A percentile compares a stretch with the other conserved stretches of the same genome.
These are phyloP conservation scores for Exophiala phaeomuriformis DNA, from an alignment of 2,329 filamentous ascomycete species.

Conservation along the genomic window DNA sequence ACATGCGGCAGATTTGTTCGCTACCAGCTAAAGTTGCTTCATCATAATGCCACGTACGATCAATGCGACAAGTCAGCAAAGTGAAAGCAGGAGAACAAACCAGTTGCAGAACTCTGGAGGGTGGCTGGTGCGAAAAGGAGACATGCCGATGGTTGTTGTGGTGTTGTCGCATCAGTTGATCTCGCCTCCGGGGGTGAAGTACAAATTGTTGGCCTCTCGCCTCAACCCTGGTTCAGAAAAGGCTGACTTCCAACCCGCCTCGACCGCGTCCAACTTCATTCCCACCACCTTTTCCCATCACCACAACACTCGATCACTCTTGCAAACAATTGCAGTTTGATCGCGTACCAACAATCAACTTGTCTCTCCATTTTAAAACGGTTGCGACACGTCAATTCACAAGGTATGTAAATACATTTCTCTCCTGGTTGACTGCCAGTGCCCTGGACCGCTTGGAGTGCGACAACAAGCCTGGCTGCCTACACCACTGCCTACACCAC, in stretches of 20 bases:
- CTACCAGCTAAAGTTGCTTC: background rate
- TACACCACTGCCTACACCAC: constrained; percentile 16
- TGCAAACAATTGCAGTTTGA: constrained; percentile 5
- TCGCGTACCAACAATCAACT: constrained; percentile 21
- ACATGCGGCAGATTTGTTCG: background rate
- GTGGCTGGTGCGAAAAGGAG: background rate
- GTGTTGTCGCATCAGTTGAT: constrained; percentile 4
- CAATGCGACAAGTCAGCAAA: background rate
- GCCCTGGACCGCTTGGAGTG: background rate
- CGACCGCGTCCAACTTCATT: constrained; percentile 14
- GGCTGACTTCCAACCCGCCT: constrained; percentile 11
- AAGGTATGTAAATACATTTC: constrained; percentile 24
- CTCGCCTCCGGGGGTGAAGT: background rate
- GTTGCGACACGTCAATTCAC: constrained; percentile 11
- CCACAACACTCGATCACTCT: constrained; percentile 12
- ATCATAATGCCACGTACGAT: background rate
- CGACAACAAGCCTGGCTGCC: constrained; percentile 15
- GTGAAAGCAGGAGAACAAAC: background rate
- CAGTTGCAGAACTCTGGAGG: background rate
- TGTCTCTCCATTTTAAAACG: constrained; percentile 5
- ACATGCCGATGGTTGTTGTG: constrained; percentile 2
- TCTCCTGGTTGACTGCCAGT: background rate
- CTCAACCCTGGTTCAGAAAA: background rate
- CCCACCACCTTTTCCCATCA: constrained; percentile 11
- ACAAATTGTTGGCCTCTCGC: background rate